Base-by-base conservation (phyloP, 2,329 filamentous ascomycete genomes). In the Fusarium burgessii region DNA sequence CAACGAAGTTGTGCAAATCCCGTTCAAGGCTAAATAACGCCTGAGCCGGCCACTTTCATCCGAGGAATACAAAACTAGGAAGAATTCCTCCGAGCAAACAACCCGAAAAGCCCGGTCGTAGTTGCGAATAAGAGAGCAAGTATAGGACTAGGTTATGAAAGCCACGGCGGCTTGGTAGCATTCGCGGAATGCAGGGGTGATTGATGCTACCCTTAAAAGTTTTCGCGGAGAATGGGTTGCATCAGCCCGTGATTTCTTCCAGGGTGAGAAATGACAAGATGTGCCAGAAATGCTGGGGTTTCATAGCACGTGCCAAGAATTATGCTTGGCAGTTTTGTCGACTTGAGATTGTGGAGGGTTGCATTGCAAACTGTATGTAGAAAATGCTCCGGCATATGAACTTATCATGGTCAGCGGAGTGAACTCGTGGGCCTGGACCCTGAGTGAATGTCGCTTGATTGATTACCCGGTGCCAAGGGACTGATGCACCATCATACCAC, bases 111-210 rank as follows among this genome's bases (percentile, higher is more conserved):
- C 35, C 42, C n/a, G 27, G 17, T 14, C 18, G 29, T 27, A 15
- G 23, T 41, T n/a, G 25, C n/a, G 18, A 2, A 43, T 52, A 38
- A 62, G 41, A 61, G 27, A 32, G 9, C 60, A 52, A 18, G 17
- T 62, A 62, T 62, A 32, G 14, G 13, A 15, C 23, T 17, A 38
- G 43, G n/a, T 17, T 29, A 4, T 14, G 5, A 25, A 62, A 38
- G 38, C 58, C 57, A 51, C 58, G 32, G 57, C 57, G 32, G 25
- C 36, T 23, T 25, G 36, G 57, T 62, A 20, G 13, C 35, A 62
- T 62, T 36, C 6, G 32, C n/a, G n/a, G 42, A 17, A 56, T 23
- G 23, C 29, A 33, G 57, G 46, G 59, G 32, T 64, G 23, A 36
- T 23, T 17, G 38, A 52, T 41, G 27, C 51, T 6, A 41, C 25